phyloP scores from a whole-genome alignment of 352 stramenopile species.

The Pythium myriotylum region DNA sequence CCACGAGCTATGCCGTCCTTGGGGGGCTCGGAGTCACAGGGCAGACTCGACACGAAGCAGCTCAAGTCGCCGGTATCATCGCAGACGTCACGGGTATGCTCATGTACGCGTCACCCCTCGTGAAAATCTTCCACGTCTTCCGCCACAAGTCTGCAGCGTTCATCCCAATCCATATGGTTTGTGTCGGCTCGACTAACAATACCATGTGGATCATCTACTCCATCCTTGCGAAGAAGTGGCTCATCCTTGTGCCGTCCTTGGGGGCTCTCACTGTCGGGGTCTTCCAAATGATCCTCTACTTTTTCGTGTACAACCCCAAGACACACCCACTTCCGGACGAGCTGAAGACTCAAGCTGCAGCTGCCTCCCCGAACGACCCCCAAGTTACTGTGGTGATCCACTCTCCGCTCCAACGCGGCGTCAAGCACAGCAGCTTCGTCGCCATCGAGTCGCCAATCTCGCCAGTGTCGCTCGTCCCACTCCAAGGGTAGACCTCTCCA shows the following conservation, averaged over 20 bases:
- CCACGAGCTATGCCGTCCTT: slow-evolving; percentile 40
- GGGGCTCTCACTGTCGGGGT: slow-evolving; percentile 13
- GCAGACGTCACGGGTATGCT: slow-evolving; percentile 43
- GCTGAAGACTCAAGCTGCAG: background rate
- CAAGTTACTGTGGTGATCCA: background rate
- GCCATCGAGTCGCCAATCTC: background rate
- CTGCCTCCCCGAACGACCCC: background rate
- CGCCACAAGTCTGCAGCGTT: slow-evolving; percentile 44
- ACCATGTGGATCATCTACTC: slow-evolving; percentile 53
- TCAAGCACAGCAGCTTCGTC: background rate
- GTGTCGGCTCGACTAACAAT: slow-evolving; percentile 47
- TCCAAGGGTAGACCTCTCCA: background rate
- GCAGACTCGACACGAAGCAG: slow-evolving; percentile 31
- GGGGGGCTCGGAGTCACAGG: slow-evolving; percentile 29
- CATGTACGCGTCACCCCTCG: slow-evolving; percentile 53
- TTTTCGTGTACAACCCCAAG: slow-evolving; percentile 47
- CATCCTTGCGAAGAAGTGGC: slow-evolving; percentile 40
- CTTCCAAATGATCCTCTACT: slow-evolving; percentile 42
- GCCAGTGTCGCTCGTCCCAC: no score
- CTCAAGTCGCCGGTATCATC: slow-evolving; percentile 37
- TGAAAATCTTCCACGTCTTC: slow-evolving; percentile 49
- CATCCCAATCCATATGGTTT: slow-evolving; percentile 56
- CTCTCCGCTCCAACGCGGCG: background rate
- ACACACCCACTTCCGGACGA: slow-evolving; percentile 31
- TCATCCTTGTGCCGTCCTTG: slow-evolving; percentile 28